Evolutionary conservation across 2,329 filamentous ascomycete genomes (phyloP).

Genomic region (Penicillium hordei): DNA sequence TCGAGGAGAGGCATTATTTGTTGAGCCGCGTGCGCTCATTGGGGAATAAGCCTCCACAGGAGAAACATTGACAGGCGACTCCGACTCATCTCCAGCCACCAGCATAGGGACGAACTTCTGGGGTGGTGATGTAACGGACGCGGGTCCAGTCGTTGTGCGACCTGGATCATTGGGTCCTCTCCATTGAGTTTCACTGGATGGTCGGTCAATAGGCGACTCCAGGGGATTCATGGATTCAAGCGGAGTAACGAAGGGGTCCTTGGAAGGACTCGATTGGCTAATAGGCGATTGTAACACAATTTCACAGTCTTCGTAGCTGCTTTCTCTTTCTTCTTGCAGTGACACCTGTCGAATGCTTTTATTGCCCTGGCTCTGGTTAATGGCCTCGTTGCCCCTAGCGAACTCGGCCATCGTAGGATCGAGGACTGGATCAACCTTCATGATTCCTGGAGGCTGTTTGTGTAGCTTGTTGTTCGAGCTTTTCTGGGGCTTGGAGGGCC

Average conservation of each 20-base stretch:
- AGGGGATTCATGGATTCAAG: conserved; percentile 15
- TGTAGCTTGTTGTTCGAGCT: conserved; percentile 65
- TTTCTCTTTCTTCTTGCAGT: conserved; percentile 30
- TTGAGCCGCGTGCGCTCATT: conserved; percentile 61
- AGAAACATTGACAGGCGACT: conserved; percentile 68
- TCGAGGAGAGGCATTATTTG: conserved; percentile 69
- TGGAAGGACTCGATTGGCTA: conserved; percentile 25
- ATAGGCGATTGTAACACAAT: conserved; percentile 23
- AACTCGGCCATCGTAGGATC: conserved; percentile 25
- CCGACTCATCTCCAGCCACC: conserved; percentile 49
- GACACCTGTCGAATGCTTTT: conserved; percentile 39
- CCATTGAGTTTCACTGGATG: conserved; percentile 24
- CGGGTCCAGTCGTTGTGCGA: conserved; percentile 27
- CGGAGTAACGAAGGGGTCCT: conserved; percentile 25
- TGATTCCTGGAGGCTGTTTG: conserved; percentile 59
- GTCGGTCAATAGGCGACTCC: conserved; percentile 26
- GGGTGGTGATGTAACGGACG: conserved; percentile 31
- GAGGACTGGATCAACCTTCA: conserved; percentile 45
- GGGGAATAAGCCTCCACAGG: conserved; percentile 48
- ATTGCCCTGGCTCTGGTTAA: conserved; percentile 17
- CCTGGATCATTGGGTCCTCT: conserved; percentile 14
- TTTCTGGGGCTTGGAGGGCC: conserved; percentile 50
- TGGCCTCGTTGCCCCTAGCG: conserved; percentile 22
- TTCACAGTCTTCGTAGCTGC: conserved; percentile 23
- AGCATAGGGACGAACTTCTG: conserved; percentile 30